Percentiles rank a stretch among this genome's conserved stretches.
Conservation (phyloP, 140 eudicot genomes). For the Anethum foeniculum region DNA sequence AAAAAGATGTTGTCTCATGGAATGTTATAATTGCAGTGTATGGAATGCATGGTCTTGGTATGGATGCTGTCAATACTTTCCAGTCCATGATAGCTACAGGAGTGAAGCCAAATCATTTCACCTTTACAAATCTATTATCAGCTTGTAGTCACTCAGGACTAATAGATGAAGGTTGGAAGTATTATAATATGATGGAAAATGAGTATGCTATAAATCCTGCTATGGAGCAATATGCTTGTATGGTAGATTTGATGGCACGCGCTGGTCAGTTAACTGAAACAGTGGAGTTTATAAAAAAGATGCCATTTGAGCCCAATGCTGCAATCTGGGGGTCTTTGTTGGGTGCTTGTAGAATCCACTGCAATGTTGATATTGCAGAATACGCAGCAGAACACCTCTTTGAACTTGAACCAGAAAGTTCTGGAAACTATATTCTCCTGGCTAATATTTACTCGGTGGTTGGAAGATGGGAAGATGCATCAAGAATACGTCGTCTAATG, state of each 20-base stretch:
- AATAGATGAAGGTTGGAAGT: conserved; percentile 20
- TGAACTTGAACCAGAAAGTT: conserved; percentile 40
- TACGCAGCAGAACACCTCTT: conserved; percentile 33
- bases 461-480: conserved; percentile 41
- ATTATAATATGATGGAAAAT: conserved; percentile 28
- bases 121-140: conserved; percentile 37
- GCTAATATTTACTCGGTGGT: conserved; percentile 35
- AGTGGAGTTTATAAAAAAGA: conserved; percentile 24
- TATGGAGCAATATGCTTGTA: conserved; percentile 47
- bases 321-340: conserved; percentile 43
- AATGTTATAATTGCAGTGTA: conserved; percentile 42
- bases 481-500: conserved; percentile 37
- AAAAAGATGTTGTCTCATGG: conserved; percentile 40
- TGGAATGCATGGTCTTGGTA: conserved; percentile 44
- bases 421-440: conserved; percentile 38
- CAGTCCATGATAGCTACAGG: conserved; percentile 25
- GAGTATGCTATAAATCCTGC: conserved; percentile 27
- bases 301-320: conserved; percentile 46
- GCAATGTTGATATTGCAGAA: conserved; percentile 43
- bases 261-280: conserved; percentile 30
- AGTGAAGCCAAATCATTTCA: conserved; percentile 33
- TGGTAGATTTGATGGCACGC: conserved; percentile 42
- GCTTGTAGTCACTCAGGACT: conserved; percentile 47
- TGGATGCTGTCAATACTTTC: conserved; percentile 28
- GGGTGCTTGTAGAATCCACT: conserved; percentile 39